Percentiles rank a stretch among this genome's conserved stretches.
These are phyloP conservation scores for Cajanus cajan DNA, from an alignment of 306 rosid species.

Conservation along the genomic window DNA sequence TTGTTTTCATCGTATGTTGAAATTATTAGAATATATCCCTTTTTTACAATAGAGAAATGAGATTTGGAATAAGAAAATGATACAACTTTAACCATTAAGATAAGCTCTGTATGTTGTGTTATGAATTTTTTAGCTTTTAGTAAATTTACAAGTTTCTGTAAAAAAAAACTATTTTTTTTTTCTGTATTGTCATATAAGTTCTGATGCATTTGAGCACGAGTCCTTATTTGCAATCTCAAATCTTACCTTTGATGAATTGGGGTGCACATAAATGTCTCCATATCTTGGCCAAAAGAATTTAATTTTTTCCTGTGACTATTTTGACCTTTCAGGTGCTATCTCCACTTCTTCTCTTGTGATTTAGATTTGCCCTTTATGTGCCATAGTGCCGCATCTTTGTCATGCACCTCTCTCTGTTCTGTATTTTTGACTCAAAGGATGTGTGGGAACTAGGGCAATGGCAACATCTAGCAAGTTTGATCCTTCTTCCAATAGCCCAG, in stretches of 20 bases:
- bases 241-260: neutral
- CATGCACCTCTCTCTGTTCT: slow-evolving; percentile 62
- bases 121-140: neutral
- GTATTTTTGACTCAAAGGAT: slow-evolving; percentile 52
- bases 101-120: neutral
- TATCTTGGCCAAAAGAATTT: slow-evolving; percentile 17
- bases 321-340: slow-evolving; percentile 55
- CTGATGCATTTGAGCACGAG: slow-evolving; percentile 9
- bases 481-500: slow-evolving; percentile 86
- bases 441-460: slow-evolving; percentile 74
- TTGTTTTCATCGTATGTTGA: slow-evolving; percentile 5
- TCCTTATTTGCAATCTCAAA: slow-evolving; percentile 4
- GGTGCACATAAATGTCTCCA: neutral
- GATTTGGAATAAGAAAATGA: slow-evolving; percentile 6
- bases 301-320: slow-evolving; percentile 23
- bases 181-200: neutral
- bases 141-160: neutral
- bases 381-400: slow-evolving; percentile 47
- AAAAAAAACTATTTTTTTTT: neutral
- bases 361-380: slow-evolving; percentile 57
- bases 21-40: slow-evolving; percentile 22
- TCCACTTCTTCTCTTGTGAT: slow-evolving; percentile 31
- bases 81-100: slow-evolving; percentile 2
- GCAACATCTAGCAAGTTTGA: slow-evolving; percentile 91
- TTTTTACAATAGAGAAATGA: neutral